phyloP scores from a whole-genome alignment of 495 filamentous ascomycete species.

The Neurospora africana region DNA sequence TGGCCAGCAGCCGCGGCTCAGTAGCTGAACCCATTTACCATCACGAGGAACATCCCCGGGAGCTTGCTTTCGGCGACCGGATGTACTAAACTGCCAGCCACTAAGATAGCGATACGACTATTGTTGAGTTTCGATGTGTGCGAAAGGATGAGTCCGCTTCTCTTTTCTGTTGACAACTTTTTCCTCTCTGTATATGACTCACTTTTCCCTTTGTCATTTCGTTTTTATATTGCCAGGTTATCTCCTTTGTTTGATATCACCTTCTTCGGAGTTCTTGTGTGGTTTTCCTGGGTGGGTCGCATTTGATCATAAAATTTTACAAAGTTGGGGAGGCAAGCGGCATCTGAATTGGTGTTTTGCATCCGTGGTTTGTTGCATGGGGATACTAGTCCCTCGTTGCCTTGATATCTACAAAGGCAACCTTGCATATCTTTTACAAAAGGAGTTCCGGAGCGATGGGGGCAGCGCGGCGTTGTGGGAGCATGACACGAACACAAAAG shows the following conservation, averaged over 20 bases:
- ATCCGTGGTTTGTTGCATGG: not conserved
- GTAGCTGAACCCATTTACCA: conserved; percentile 32
- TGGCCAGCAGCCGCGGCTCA: conserved; percentile 21
- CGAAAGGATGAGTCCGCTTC: not conserved
- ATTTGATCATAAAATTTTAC: not conserved
- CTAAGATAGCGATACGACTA: not conserved
- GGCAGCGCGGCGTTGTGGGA: not conserved
- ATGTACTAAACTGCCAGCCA: conserved; percentile 22
- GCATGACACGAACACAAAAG: not conserved
- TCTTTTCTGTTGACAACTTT: not conserved
- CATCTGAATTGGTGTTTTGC: not conserved
- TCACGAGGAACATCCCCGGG: conserved; percentile 25
- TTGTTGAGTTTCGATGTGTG: not conserved
- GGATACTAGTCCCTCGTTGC: not conserved
- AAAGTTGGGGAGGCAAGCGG: not conserved
- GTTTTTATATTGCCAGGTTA: not conserved
- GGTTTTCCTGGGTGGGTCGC: not conserved
- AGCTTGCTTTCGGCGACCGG: conserved; percentile 30
- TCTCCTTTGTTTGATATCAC: not conserved
- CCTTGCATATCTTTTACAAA: not conserved
- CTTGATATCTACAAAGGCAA: not conserved
- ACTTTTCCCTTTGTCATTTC: not conserved
- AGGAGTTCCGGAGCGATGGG: not conserved
- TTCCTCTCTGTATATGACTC: not conserved
- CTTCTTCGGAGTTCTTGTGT: not conserved